These are phyloP conservation scores for Hawksworthiomyces lignivorus DNA, from an alignment of 2,329 filamentous ascomycete species.

Conservation along the genomic window DNA sequence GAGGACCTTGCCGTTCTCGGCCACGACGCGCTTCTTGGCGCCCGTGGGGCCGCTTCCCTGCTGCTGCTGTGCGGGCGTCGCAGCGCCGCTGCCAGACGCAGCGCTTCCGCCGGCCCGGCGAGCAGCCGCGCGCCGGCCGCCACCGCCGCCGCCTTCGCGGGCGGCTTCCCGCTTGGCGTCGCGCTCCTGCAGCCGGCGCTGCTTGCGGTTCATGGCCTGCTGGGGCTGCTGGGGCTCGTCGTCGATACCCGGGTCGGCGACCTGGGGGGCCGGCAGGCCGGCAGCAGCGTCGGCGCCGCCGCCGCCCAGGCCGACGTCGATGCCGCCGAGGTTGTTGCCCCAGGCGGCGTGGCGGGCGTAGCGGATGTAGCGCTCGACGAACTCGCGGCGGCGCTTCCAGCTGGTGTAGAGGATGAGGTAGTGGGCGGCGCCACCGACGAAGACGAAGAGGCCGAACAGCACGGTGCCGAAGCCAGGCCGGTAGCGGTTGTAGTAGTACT, in stretches of 20 bases:
- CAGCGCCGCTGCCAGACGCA: constrained; percentile 24
- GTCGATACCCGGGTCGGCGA: constrained; percentile 20
- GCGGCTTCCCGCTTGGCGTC: constrained; percentile 65
- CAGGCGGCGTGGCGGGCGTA: constrained; percentile 83
- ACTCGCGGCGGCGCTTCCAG: constrained; percentile 85
- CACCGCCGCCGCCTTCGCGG: constrained; percentile 37
- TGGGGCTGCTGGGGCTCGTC: constrained; percentile 31
- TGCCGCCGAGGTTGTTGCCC: constrained; percentile 65
- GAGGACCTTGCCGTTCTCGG: constrained; percentile 90
- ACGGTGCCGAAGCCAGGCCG: constrained; percentile 84
- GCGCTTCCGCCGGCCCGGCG: constrained; percentile 27
- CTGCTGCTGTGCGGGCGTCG: constrained; percentile 19
- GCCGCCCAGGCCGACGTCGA: constrained; percentile 51
- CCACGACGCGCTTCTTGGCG: constrained; percentile 77
- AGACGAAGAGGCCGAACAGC: constrained; percentile 70
- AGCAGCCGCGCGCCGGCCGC: constrained; percentile 18
- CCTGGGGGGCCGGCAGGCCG: constrained; percentile 17
- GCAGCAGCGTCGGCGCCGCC: constrained; percentile 25
- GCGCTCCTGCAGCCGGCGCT: constrained; percentile 83
- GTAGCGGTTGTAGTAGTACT: constrained; percentile 96
- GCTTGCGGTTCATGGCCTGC: constrained; percentile 65
- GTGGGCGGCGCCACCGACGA: constrained; percentile 77
- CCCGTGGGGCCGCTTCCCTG: constrained; percentile 56
- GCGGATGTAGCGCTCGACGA: constrained; percentile 84
- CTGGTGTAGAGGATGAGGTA: constrained; percentile 78